Evolutionary conservation across 1,139 yeast species (phyloP).

Genomic region (Candida freyschussii): DNA sequence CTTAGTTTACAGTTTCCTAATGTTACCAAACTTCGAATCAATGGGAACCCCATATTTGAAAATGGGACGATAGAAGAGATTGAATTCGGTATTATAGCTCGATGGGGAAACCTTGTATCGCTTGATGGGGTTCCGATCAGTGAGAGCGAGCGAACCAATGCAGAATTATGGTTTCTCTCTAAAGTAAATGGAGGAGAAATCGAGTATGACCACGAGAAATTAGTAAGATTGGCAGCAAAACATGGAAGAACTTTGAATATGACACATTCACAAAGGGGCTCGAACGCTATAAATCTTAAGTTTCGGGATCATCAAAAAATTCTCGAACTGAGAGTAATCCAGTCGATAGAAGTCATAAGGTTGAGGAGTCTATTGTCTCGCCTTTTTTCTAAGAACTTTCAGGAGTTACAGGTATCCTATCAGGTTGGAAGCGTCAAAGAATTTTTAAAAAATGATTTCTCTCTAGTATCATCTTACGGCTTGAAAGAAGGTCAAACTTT

Average conservation of each 20-base stretch:
- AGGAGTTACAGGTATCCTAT: constrained; percentile 27
- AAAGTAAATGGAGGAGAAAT: constrained; percentile 32
- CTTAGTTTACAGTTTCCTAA: constrained; percentile 34
- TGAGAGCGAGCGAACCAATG: constrained; percentile 48
- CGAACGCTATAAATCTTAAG: constrained; percentile 10
- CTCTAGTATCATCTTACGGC: constrained; percentile 35
- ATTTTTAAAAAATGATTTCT: constrained; percentile 32
- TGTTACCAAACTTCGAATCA: constrained; percentile 42
- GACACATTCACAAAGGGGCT: constrained; percentile 1
- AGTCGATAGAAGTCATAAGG: constrained; percentile 18
- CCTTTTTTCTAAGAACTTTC: constrained; percentile 13
- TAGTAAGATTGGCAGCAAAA: constrained; percentile 15
- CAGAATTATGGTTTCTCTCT: constrained; percentile 64
- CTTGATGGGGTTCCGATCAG: constrained; percentile 56
- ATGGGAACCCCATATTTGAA: constrained; percentile 47
- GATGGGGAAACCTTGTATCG: constrained; percentile 36
- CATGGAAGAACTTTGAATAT: constrained; percentile 11
- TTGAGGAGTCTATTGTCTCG: constrained; percentile 29
- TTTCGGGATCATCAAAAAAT: constrained; percentile 11
- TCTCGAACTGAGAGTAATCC: constrained; percentile 2
- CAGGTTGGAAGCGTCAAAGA: constrained; percentile 15
- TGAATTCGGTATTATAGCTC: constrained; percentile 43
- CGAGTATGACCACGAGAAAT: constrained; percentile 4
- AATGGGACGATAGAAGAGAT: constrained; percentile 32
- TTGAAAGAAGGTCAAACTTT: constrained; percentile 17